Evolutionary conservation across 768 basidiomycete genomes (phyloP).

Genomic region (Kwoniella sp.): DNA sequence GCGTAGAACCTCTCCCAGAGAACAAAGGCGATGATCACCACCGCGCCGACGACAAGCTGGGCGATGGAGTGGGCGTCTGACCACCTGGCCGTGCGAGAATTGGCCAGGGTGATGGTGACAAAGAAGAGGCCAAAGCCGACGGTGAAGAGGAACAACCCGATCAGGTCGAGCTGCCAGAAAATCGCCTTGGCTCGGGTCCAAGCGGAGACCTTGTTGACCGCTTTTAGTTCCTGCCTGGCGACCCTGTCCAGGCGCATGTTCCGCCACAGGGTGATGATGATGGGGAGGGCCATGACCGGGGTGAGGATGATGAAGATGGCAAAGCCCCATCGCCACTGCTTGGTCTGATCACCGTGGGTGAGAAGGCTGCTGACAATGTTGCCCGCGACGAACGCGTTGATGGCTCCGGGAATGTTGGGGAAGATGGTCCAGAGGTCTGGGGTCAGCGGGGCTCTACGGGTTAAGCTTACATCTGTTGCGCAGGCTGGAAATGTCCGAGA

Average conservation of each 20-base stretch:
- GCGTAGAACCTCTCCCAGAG: constrained; percentile 44
- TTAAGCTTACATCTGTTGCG: constrained; percentile 34
- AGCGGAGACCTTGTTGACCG: constrained; percentile 10
- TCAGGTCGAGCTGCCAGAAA: constrained; percentile 48
- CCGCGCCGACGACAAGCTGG: constrained; percentile 34
- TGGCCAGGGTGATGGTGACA: constrained; percentile 46
- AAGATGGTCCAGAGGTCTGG: constrained; percentile 44
- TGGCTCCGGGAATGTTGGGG: constrained; percentile 40
- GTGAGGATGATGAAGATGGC: constrained; percentile 45
- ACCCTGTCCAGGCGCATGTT: constrained; percentile 12
- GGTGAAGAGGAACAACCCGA: constrained; percentile 46
- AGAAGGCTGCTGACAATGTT: constrained; percentile 33
- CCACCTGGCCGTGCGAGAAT: constrained; percentile 40
- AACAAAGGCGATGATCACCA: constrained; percentile 32
- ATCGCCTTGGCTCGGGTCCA: constrained; percentile 11
- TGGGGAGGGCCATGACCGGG: constrained; percentile 39
- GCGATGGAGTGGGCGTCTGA: constrained; percentile 45
- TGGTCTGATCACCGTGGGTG: constrained; percentile 7
- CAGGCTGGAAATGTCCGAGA: constrained; percentile 30
- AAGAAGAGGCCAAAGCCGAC: constrained; percentile 45
- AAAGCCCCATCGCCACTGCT: constrained; percentile 36
- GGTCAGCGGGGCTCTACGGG: constrained; percentile 7
- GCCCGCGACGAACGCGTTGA: constrained; percentile 46
- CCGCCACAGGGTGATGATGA: constrained; percentile 39
- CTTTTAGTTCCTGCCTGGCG: constrained; percentile 10